Conservation (phyloP, 495 filamentous ascomycete genomes). For the Haplographium delicatum region DNA sequence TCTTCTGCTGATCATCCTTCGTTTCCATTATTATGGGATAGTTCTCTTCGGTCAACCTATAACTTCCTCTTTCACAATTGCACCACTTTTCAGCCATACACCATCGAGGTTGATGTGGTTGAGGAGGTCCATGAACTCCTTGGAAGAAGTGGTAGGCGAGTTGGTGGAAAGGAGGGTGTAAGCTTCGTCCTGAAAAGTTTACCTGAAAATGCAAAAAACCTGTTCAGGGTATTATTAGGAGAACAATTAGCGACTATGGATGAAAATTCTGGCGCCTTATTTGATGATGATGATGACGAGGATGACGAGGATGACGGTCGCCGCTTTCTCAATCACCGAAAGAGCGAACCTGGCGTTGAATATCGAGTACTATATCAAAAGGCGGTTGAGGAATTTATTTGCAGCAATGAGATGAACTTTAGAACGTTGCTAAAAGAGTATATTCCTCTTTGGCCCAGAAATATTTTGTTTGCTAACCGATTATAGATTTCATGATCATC, state of each 20-base stretch:
- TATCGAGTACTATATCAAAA: slow-evolving; percentile 90
- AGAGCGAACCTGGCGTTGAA: slow-evolving; percentile 60
- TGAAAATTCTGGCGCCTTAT: slow-evolving; percentile 35
- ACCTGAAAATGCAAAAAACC: slow-evolving; percentile 81
- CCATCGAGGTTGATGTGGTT: slow-evolving; percentile 68
- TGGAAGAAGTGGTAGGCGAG: slow-evolving; percentile 72
- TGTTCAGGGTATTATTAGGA: slow-evolving; percentile 78
- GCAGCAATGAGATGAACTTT: slow-evolving; percentile 93
- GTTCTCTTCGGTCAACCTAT: slow-evolving; percentile 67
- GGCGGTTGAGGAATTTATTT: slow-evolving; percentile 93
- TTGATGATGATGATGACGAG: slow-evolving; percentile 41
- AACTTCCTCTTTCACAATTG: slow-evolving; percentile 90
- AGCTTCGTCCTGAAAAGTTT: slow-evolving; percentile 83
- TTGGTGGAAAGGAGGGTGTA: slow-evolving; percentile 88
- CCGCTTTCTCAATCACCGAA: slow-evolving; percentile 20
- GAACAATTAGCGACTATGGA: slow-evolving; percentile 74
- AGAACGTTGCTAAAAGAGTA: slow-evolving; percentile 88
- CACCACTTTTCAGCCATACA: slow-evolving; percentile 77
- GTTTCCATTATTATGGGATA: slow-evolving; percentile 87
- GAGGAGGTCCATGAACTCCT: slow-evolving; percentile 83
- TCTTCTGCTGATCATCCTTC: slow-evolving; percentile 82
- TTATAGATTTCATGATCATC: slow-evolving; percentile 83
- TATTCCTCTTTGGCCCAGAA: slow-evolving; percentile 1
- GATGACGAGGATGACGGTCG: slow-evolving; percentile 36
- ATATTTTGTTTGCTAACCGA: slow-evolving; percentile 24